phyloP scores from a whole-genome alignment of 441 rosid species.

The Jatropha multifida region DNA sequence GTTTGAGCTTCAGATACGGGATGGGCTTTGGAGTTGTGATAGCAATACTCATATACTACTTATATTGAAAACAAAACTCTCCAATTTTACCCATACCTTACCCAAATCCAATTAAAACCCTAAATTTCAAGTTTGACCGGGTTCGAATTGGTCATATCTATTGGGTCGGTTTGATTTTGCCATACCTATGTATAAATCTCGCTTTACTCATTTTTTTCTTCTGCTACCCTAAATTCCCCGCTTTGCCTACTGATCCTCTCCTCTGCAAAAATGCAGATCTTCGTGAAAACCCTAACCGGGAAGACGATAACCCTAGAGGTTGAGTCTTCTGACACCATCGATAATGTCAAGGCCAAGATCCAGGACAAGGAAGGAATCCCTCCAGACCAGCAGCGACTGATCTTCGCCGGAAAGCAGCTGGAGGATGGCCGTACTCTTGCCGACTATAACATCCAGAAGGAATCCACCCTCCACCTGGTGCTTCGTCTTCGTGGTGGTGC shows the following conservation, averaged over 20 bases:
- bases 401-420: slow-evolving; percentile 89
- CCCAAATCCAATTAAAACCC: no score
- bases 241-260: background rate
- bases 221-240: background rate
- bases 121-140: no score
- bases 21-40: no score
- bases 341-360: slow-evolving; percentile 86
- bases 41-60: no score
- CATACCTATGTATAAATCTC: no score
- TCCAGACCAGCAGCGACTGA: slow-evolving; percentile 84
- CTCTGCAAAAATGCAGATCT: slow-evolving; percentile 63
- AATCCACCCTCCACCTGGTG: slow-evolving; percentile 79
- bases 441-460: slow-evolving; percentile 91
- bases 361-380: slow-evolving; percentile 89
- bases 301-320: slow-evolving; percentile 87
- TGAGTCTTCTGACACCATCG: slow-evolving; percentile 87
- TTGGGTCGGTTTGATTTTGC: no score
- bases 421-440: slow-evolving; percentile 91
- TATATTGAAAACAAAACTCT: no score
- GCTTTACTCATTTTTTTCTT: no score
- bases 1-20: no score
- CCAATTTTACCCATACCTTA: no score
- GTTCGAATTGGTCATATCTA: no score
- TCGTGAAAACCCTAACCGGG: slow-evolving; percentile 91
- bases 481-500: slow-evolving; percentile 90